A percentile compares a stretch with the other conserved stretches of the same genome.
Evolutionary conservation across 202 grass and related monocot species (phyloP).

Genomic region (Panicum hallii): DNA sequence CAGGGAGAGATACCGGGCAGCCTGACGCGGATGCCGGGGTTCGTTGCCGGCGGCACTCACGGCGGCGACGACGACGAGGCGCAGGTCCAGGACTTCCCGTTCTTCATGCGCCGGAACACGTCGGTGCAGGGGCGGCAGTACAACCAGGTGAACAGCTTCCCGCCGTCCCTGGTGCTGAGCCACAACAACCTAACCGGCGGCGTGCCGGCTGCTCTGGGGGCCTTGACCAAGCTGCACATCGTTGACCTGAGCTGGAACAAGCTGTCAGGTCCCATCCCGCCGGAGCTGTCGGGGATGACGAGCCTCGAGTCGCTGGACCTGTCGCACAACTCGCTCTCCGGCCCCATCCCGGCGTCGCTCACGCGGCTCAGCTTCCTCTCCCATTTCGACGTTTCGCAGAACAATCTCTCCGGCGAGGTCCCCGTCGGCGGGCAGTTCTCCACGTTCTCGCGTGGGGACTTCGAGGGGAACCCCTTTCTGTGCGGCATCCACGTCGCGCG

Average conservation of each 20-base stretch:
- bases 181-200: conserved; percentile 48
- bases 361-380: conserved; percentile 57
- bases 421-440: conserved; percentile 62
- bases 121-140: conserved; percentile 50
- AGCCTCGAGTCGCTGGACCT: conserved; percentile 55
- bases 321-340: conserved; percentile 50
- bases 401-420: conserved; percentile 55
- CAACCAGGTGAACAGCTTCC: conserved; percentile 61
- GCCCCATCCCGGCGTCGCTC: conserved; percentile 46
- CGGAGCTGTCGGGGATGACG: conserved; percentile 51
- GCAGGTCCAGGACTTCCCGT: conserved; percentile 53
- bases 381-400: conserved; percentile 46
- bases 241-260: conserved; percentile 59
- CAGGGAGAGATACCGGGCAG: conserved; percentile 58
- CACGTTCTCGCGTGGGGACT: conserved; percentile 49
- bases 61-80: background rate
- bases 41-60: background rate
- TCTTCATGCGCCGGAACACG: conserved; percentile 55
- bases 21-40: conserved; percentile 53
- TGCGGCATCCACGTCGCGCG: conserved; percentile 49
- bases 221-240: conserved; percentile 36
- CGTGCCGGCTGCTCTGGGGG: conserved; percentile 31
- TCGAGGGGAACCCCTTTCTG: conserved; percentile 40
- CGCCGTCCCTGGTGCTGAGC: conserved; percentile 53
- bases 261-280: conserved; percentile 47